Conservation (phyloP, 176 grass and related monocot species). For the Eremochloa ophiuroides region DNA sequence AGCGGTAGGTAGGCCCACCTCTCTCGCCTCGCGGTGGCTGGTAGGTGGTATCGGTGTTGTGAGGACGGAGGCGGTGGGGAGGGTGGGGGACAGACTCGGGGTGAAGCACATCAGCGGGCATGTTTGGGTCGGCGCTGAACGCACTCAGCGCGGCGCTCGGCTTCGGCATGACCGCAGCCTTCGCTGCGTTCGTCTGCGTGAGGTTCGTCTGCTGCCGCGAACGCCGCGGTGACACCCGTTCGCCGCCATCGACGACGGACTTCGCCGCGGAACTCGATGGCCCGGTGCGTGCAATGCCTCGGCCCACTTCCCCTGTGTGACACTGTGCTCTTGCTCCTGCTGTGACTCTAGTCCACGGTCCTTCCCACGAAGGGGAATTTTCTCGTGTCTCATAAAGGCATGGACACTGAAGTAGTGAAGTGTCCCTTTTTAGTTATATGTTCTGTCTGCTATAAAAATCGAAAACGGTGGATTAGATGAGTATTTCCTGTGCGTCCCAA, state of each 20-base stretch:
- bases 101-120: neutral
- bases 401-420: neutral
- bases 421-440: neutral
- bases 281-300: conserved; percentile 35
- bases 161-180: conserved; percentile 77
- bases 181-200: conserved; percentile 67
- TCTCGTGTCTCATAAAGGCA: neutral
- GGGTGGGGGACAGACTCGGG: neutral
- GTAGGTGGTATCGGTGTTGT: neutral
- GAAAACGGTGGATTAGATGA: neutral
- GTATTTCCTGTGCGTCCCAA: neutral
- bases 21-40: neutral
- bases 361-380: neutral
- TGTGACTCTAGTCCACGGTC: neutral
- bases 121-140: conserved; percentile 69
- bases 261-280: conserved; percentile 44
- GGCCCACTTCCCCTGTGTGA: neutral
- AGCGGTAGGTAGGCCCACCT: conserved; percentile 19
- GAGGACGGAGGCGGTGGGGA: neutral
- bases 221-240: conserved; percentile 9
- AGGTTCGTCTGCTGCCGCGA: conserved; percentile 61
- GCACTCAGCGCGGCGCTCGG: conserved; percentile 73
- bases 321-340: neutral
- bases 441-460: neutral
- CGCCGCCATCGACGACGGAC: conserved; percentile 23